Evolutionary conservation across 345 rosid species (phyloP).

Genomic region (Adansonia digitata): DNA sequence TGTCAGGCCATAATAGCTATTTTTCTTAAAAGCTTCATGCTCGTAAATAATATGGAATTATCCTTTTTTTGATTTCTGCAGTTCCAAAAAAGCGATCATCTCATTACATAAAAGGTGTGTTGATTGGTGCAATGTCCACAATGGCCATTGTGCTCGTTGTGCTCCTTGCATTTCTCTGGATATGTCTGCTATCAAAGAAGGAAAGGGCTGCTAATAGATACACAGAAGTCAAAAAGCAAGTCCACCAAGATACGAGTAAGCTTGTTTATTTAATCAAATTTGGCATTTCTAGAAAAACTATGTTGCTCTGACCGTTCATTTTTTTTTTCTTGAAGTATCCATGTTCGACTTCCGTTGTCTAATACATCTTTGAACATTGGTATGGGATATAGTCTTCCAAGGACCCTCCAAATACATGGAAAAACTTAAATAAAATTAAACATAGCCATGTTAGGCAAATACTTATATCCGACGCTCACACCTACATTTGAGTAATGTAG

Average conservation of each 20-base stretch:
- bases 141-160: conserved; percentile 47
- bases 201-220: conserved; percentile 86
- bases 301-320: too few relatives aligned
- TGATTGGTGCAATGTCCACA: conserved; percentile 78
- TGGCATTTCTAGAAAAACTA: background rate
- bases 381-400: too few relatives aligned
- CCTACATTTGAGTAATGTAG: too few relatives aligned
- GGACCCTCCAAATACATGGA: too few relatives aligned
- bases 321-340: too few relatives aligned
- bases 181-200: conserved; percentile 74
- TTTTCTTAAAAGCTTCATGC: conserved; percentile 12
- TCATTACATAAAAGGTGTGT: conserved; percentile 75
- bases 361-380: too few relatives aligned
- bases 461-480: too few relatives aligned
- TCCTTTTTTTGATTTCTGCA: conserved; percentile 22
- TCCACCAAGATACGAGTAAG: conserved; percentile 52
- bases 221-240: conserved; percentile 89
- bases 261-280: background rate
- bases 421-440: too few relatives aligned
- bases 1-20: background rate
- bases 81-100: conserved; percentile 72
- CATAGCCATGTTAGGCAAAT: too few relatives aligned
- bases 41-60: background rate
- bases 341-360: too few relatives aligned
- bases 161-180: conserved; percentile 67